These are phyloP conservation scores for Chlorella sp. DNA, from an alignment of 139 green algal genomes.

Conservation along the genomic window DNA sequence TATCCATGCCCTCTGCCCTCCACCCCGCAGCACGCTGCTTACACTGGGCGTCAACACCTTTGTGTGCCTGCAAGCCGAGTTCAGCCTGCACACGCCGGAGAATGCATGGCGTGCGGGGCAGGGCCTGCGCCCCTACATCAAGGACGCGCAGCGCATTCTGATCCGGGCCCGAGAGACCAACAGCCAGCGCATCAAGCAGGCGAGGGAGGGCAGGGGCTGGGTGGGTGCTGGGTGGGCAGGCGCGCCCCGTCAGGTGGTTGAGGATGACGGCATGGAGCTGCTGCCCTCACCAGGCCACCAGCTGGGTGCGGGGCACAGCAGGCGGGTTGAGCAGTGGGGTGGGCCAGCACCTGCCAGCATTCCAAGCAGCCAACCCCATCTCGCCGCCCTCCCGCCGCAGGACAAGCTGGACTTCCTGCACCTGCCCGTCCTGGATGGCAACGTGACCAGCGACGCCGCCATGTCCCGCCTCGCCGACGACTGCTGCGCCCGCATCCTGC, in stretches of 20 bases:
- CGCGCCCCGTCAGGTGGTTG: too few species aligned
- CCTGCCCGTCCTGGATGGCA: constrained; percentile 83
- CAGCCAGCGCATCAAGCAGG: constrained; percentile 63
- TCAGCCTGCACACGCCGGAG: constrained; percentile 77
- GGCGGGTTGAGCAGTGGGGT: too few species aligned
- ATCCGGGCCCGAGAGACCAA: constrained; percentile 63
- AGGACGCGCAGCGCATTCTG: constrained; percentile 81
- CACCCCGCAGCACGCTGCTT: constrained; percentile 57
- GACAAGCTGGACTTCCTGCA: constrained; percentile 84
- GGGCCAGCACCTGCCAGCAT: too few species aligned
- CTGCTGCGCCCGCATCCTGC: constrained; percentile 77
- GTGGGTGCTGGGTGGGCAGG: too few species aligned
- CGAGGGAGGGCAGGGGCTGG: neutral
- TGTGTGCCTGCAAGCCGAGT: constrained; percentile 88
- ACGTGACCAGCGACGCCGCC: constrained; percentile 71
- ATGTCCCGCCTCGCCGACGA: constrained; percentile 77
- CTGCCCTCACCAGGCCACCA: too few species aligned
- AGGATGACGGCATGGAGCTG: neutral
- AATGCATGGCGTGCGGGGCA: constrained; percentile 70
- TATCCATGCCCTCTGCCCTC: too few species aligned
- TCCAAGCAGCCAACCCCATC: too few species aligned
- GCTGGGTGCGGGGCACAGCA: too few species aligned
- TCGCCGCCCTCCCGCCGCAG: neutral
- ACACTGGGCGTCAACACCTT: constrained; percentile 84
- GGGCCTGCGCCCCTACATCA: constrained; percentile 84